phyloP scores from a whole-genome alignment of 2,329 filamentous ascomycete genomes.

The Sclerotiophoma versabilis region DNA sequence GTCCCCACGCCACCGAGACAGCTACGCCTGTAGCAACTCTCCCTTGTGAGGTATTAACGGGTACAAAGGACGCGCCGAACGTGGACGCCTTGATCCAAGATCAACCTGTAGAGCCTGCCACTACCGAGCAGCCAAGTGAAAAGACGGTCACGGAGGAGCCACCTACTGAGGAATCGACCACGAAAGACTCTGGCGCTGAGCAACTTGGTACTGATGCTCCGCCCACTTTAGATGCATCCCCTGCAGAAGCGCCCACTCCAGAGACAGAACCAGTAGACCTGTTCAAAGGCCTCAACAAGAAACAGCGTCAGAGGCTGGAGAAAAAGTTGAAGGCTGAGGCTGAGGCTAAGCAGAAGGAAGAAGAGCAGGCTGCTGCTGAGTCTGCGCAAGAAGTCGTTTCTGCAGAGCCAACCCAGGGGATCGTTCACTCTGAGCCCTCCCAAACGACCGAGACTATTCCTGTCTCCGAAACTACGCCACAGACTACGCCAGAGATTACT shows the following conservation, averaged over 20 bases:
- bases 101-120: neutral
- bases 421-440: neutral
- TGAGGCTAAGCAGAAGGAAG: constrained; percentile 6
- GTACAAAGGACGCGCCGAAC: neutral
- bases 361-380: constrained; percentile 12
- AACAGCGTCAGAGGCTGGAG: constrained; percentile 37
- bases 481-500: no score
- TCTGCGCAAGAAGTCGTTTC: neutral
- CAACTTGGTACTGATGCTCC: neutral
- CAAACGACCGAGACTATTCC: neutral
- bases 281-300: constrained; percentile 37
- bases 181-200: neutral
- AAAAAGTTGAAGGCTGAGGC: constrained; percentile 44
- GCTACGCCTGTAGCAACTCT: neutral
- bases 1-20: neutral
- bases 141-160: neutral
- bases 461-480: no score
- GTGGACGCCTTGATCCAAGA: neutral
- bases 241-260: neutral
- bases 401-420: neutral
- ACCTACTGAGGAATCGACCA: neutral
- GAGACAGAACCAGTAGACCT: constrained; percentile 33
- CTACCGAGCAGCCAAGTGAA: neutral
- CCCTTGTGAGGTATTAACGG: neutral
- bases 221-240: no score